These are phyloP conservation scores for Protostelium mycophagum DNA, from an alignment of 78 protist genomes.

Conservation along the genomic window DNA sequence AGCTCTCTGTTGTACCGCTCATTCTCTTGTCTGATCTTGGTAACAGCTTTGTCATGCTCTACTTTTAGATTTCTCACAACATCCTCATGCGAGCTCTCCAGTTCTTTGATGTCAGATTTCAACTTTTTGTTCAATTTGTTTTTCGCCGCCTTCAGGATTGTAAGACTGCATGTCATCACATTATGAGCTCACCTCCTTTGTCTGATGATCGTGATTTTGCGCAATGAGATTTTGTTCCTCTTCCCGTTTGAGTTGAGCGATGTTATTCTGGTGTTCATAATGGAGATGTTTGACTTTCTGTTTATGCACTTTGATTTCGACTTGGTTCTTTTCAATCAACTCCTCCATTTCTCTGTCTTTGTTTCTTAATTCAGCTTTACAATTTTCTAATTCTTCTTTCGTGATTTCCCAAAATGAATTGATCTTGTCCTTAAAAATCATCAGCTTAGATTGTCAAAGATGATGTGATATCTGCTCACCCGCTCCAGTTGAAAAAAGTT, in stretches of 20 bases:
- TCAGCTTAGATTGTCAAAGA: too few relatives aligned
- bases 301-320: conserved; percentile 79
- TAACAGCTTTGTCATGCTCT: conserved; percentile 46
- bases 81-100: conserved; percentile 56
- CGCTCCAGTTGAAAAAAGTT: conserved; percentile 81
- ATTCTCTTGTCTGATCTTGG: conserved; percentile 34
- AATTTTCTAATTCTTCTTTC: conserved; percentile 64
- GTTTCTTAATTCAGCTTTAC: conserved; percentile 70
- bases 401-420: conserved; percentile 75
- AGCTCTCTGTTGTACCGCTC: conserved; percentile 54
- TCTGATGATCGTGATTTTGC: conserved; percentile 30
- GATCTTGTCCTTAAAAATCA: conserved; percentile 71
- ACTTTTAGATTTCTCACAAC: not conserved
- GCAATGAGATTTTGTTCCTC: conserved; percentile 22
- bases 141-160: conserved; percentile 24
- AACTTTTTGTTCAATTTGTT: conserved; percentile 20
- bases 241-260: conserved; percentile 53
- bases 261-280: conserved; percentile 77
- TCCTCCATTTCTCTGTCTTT: conserved; percentile 79
- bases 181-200: not conserved
- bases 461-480: not conserved
- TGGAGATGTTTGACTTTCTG: conserved; percentile 79
- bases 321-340: conserved; percentile 72
- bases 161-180: not conserved
- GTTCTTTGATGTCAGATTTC: conserved; percentile 50